Conservation (phyloP, 1,284 basidiomycete species). For the Microbotryomycetes sp. region DNA sequence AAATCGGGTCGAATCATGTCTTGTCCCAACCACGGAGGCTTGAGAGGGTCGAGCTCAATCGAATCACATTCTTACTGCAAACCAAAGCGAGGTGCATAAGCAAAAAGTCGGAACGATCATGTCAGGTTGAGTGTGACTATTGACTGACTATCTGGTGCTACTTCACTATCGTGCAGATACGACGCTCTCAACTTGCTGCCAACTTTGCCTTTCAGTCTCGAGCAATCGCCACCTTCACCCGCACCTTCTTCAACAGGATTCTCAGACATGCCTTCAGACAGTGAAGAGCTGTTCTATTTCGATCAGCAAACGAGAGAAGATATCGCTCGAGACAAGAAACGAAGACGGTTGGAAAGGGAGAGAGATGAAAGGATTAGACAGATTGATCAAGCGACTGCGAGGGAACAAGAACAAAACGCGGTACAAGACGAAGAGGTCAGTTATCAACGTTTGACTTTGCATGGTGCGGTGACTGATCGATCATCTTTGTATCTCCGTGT, state of each 20-base stretch:
- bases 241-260: conserved; percentile 10
- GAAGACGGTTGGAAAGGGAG: conserved; percentile 12
- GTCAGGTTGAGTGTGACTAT: too few species aligned
- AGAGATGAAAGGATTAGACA: conserved; percentile 16
- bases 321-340: conserved; percentile 10
- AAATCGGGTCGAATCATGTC: too few species aligned
- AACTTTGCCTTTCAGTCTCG: conserved; percentile 1
- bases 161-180: conserved; percentile 13
- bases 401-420: background rate
- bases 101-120: too few species aligned
- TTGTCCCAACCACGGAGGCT: too few species aligned
- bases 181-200: conserved; percentile 26
- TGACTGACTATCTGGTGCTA: background rate
- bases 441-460: background rate
- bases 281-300: conserved; percentile 30
- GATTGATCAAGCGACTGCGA: background rate
- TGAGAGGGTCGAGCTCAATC: too few species aligned
- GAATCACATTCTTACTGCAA: background rate
- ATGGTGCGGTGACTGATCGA: background rate
- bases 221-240: background rate
- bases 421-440: background rate
- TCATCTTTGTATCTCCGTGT: too few species aligned
- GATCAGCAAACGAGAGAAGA: conserved; percentile 3
- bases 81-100: too few species aligned
- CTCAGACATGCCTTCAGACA: conserved; percentile 19